These are phyloP conservation scores for Bretschneidera sinensis DNA, from an alignment of 345 rosid genomes.

Conservation along the genomic window DNA sequence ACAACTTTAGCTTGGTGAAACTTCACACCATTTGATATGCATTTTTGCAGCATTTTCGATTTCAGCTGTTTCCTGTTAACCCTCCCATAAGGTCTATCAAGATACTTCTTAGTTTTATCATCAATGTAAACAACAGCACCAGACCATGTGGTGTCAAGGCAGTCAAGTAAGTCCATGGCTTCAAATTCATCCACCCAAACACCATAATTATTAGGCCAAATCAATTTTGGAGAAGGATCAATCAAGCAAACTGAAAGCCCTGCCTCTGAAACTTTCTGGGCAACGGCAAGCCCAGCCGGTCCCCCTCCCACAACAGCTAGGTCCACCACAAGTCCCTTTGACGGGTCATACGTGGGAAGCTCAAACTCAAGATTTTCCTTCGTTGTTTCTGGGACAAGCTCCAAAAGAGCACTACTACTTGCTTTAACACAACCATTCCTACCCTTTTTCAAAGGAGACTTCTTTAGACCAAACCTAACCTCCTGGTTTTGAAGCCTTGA, in stretches of 20 bases:
- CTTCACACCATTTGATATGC: constrained; percentile 74
- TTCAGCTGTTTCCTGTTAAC: constrained; percentile 90
- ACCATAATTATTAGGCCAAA: constrained; percentile 99
- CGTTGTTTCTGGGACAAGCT: constrained; percentile 88
- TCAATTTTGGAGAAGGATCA: constrained; percentile 84
- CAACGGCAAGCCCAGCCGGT: constrained; percentile 97
- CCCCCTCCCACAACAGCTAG: constrained; percentile 98
- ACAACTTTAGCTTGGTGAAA: constrained; percentile 92
- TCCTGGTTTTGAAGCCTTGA: constrained; percentile 23
- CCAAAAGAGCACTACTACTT: constrained; percentile 59
- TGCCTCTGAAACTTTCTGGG: constrained; percentile 87
- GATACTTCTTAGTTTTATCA: constrained; percentile 55
- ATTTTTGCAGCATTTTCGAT: constrained; percentile 88
- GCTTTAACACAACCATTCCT: constrained; percentile 35
- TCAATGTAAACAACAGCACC: constrained; percentile 79
- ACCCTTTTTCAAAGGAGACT: constrained; percentile 25
- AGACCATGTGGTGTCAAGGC: constrained; percentile 93
- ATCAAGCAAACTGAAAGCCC: constrained; percentile 88
- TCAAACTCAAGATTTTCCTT: constrained; percentile 83
- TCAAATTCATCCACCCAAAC: constrained; percentile 99
- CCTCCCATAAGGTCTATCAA: constrained; percentile 87
- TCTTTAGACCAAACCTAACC: constrained; percentile 46
- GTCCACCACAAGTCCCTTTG: constrained; percentile 58
- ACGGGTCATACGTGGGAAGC: constrained; percentile 72
- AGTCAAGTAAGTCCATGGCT: constrained; percentile 94